These are phyloP conservation scores for Eucalyptus sideroxylon DNA, from an alignment of 345 rosid genomes.

Conservation along the genomic window DNA sequence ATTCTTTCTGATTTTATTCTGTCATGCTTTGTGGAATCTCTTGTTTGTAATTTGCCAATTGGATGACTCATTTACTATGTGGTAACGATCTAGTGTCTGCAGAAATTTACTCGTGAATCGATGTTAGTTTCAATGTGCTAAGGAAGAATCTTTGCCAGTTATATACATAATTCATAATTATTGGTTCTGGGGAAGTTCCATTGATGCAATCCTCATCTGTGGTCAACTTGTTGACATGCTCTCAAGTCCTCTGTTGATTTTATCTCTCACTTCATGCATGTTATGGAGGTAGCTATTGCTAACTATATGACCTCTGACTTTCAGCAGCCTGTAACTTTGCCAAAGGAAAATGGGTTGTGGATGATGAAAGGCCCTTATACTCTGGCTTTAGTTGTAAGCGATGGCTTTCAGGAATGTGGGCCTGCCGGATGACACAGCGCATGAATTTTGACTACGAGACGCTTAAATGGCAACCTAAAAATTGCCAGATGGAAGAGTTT, in stretches of 20 bases:
- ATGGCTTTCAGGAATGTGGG: conserved; percentile 95
- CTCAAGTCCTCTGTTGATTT: not conserved
- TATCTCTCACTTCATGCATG: not conserved
- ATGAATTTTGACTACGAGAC: conserved; percentile 72
- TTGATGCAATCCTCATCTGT: not conserved
- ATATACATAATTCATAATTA: not conserved
- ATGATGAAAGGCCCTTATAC: conserved; percentile 55
- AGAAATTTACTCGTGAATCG: not conserved
- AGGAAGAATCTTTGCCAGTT: not conserved
- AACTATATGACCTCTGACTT: not conserved
- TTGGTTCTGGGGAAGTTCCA: not conserved
- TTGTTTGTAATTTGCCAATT: not conserved
- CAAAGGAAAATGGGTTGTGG: conserved; percentile 90
- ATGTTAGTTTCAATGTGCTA: not conserved
- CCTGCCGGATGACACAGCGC: conserved; percentile 84
- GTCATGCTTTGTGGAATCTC: not conserved
- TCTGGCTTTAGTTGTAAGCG: conserved; percentile 77
- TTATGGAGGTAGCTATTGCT: not conserved
- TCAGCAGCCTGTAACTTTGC: conserved; percentile 65
- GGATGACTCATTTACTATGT: not conserved
- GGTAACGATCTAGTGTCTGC: not conserved
- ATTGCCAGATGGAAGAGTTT: conserved; percentile 74
- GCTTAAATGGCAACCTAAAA: conserved; percentile 76
- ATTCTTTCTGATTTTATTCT: not conserved
- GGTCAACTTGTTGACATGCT: not conserved